Evolutionary conservation across 345 rosid genomes (phyloP).

Genomic region (Laguncularia racemosa): DNA sequence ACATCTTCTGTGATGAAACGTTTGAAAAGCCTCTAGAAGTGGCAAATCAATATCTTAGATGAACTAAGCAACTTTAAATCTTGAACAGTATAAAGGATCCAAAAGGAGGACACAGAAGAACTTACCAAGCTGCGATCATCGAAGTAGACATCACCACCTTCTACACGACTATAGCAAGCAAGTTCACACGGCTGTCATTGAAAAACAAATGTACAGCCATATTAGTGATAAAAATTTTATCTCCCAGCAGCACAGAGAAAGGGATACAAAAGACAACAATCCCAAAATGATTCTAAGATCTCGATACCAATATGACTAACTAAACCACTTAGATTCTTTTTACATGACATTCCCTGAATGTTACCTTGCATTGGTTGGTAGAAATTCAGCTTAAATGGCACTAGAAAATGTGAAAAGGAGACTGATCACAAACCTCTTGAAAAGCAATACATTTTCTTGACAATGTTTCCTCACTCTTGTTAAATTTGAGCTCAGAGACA

Average conservation of each 20-base stretch:
- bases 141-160: slow-evolving; percentile 76
- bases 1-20: slow-evolving; percentile 64
- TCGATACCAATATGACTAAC: no score
- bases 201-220: neutral
- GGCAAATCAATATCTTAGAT: slow-evolving; percentile 10
- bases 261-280: no score
- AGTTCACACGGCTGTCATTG: slow-evolving; percentile 78
- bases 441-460: slow-evolving; percentile 72
- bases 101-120: slow-evolving; percentile 14
- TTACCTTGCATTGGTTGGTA: no score
- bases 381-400: neutral
- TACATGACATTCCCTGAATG: no score
- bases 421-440: slow-evolving; percentile 55
- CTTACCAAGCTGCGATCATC: slow-evolving; percentile 79
- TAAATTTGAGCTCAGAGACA: slow-evolving; percentile 84
- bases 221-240: no score
- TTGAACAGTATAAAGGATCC: neutral
- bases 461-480: slow-evolving; percentile 79
- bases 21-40: slow-evolving; percentile 76
- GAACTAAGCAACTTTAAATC: slow-evolving; percentile 6
- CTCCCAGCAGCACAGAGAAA: no score
- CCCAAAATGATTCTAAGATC: no score
- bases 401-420: neutral
- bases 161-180: slow-evolving; percentile 80
- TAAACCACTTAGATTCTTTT: no score